These are phyloP conservation scores for Porpolomopsis calyptriformis DNA, from an alignment of 768 basidiomycete genomes.

Conservation along the genomic window DNA sequence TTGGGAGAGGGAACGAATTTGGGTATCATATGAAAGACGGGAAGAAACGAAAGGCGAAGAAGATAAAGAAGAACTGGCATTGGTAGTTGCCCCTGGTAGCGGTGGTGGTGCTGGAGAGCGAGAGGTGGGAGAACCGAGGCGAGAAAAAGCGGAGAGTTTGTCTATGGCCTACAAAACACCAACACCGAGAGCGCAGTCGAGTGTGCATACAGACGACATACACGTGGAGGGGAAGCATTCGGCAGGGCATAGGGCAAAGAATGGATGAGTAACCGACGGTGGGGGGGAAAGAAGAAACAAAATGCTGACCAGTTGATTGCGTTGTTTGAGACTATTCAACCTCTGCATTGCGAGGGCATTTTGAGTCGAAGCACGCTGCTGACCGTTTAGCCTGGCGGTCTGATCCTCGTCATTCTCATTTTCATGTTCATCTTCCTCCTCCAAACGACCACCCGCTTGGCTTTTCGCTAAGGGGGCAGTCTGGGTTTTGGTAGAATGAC, in stretches of 20 bases:
- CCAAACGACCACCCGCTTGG: conserved; percentile 23
- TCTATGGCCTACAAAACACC: conserved; percentile 42
- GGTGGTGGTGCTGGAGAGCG: conserved; percentile 28
- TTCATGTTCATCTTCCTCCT: conserved; percentile 40
- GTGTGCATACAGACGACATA: conserved; percentile 1
- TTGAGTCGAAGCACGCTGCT: conserved; percentile 31
- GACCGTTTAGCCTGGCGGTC: conserved; percentile 41
- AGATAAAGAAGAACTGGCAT: conserved; percentile 24
- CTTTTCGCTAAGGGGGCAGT: conserved; percentile 15
- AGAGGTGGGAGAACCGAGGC: conserved; percentile 47
- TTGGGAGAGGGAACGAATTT: conserved; percentile 18
- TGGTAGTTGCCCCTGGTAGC: conserved; percentile 21
- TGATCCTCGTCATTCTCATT: conserved; percentile 47
- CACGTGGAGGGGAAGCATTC: not conserved
- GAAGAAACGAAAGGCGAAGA: conserved; percentile 22
- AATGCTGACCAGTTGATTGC: conserved; percentile 58
- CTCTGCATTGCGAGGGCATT: conserved; percentile 53
- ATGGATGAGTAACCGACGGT: not conserved
- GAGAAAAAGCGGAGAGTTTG: conserved; percentile 51
- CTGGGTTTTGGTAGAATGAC: conserved; percentile 26
- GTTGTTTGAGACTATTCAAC: conserved; percentile 57
- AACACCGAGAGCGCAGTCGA: not conserved
- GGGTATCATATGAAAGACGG: conserved; percentile 23
- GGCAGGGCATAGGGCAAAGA: not conserved
- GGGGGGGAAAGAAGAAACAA: conserved; percentile 10